Percentiles rank a stretch among this genome's conserved stretches.
Evolutionary conservation across 495 filamentous ascomycete genomes (phyloP).

Genomic region (Penicillium coprophilum): DNA sequence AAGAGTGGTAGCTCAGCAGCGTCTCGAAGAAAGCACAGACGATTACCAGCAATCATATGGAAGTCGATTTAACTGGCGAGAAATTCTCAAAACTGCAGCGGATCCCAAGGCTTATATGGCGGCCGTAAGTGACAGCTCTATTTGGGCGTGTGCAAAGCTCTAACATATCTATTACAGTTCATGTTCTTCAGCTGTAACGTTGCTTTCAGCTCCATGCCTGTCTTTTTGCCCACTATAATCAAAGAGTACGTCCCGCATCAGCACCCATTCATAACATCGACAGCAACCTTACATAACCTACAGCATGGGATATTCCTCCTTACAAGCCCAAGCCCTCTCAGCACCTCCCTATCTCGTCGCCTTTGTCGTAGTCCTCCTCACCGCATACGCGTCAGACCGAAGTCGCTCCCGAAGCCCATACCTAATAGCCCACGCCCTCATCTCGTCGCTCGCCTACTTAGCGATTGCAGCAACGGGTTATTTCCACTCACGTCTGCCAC

Average conservation of each 20-base stretch:
- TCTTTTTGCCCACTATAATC: constrained; percentile 60
- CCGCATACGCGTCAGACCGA: constrained; percentile 54
- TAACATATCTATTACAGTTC: constrained; percentile 26
- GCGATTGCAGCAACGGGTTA: constrained; percentile 49
- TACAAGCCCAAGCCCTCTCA: constrained; percentile 54
- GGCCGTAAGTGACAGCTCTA: constrained; percentile 42
- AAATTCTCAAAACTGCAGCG: constrained; percentile 52
- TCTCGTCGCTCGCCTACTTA: constrained; percentile 62
- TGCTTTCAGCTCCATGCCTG: constrained; percentile 58
- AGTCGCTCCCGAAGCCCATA: constrained; percentile 47
- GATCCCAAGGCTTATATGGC: constrained; percentile 70
- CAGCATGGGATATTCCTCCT: constrained; percentile 51
- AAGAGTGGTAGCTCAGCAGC: constrained; percentile 47
- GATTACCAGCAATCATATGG: constrained; percentile 22
- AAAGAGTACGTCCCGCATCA: constrained; percentile 41
- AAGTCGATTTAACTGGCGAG: constrained; percentile 46
- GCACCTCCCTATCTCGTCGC: constrained; percentile 58
- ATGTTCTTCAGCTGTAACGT: constrained; percentile 63
- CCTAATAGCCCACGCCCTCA: constrained; percentile 49
- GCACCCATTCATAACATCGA: not conserved
- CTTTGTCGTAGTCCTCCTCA: constrained; percentile 50
- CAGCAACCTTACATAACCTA: not conserved
- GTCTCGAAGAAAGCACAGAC: constrained; percentile 41
- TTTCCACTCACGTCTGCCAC: constrained; percentile 37
- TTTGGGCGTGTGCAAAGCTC: not conserved